phyloP scores from a whole-genome alignment of 768 basidiomycete genomes.

The Lentinus brumalis region DNA sequence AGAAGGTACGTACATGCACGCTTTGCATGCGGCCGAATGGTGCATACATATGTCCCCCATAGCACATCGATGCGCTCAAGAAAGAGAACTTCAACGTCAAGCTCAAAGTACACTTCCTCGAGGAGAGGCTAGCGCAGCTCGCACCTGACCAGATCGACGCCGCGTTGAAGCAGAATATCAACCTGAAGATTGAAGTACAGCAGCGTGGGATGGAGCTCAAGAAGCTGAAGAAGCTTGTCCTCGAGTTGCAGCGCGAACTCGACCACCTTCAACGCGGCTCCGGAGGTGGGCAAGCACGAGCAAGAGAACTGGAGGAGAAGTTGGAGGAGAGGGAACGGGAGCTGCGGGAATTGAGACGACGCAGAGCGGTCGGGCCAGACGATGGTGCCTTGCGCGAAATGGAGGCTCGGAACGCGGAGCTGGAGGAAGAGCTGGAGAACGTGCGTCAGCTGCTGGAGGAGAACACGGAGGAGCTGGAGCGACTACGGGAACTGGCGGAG shows the following conservation, averaged over 20 bases:
- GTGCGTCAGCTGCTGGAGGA: conserved; percentile 73
- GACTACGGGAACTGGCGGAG: conserved; percentile 70
- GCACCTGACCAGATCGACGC: conserved; percentile 93
- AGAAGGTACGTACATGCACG: conserved; percentile 64
- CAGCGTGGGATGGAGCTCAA: conserved; percentile 89
- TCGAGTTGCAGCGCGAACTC: conserved; percentile 81
- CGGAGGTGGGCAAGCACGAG: conserved; percentile 46
- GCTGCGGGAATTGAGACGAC: conserved; percentile 62
- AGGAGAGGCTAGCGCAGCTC: conserved; percentile 87
- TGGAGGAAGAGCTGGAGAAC: conserved; percentile 75
- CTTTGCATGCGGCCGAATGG: not conserved
- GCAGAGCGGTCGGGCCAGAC: conserved; percentile 40
- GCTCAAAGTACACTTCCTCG: conserved; percentile 92
- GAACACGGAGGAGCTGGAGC: conserved; percentile 81
- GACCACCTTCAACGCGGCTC: conserved; percentile 62
- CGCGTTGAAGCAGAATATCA: conserved; percentile 89
- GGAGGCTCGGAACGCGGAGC: conserved; percentile 63
- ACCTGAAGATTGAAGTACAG: conserved; percentile 90
- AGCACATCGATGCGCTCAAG: conserved; percentile 95
- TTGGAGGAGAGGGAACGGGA: conserved; percentile 75
- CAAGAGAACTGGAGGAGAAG: conserved; percentile 76
- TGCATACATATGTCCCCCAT: conserved; percentile 1
- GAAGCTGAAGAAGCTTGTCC: conserved; percentile 85
- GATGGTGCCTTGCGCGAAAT: conserved; percentile 56
- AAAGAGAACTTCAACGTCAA: conserved; percentile 98